Conservation (phyloP, 768 basidiomycete genomes). For the Panaeolus papilionaceus region DNA sequence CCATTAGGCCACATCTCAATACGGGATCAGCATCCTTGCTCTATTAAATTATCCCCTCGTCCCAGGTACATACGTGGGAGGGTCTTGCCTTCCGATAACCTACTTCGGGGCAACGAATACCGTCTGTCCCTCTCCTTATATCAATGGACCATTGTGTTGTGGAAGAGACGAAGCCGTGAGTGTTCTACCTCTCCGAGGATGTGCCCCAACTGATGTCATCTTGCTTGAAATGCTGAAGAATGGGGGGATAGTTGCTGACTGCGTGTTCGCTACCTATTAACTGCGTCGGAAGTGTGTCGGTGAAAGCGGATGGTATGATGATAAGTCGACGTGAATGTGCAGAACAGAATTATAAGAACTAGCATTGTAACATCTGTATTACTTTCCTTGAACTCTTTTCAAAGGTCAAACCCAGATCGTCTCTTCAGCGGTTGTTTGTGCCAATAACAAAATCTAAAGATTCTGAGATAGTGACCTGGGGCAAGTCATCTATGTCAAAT, state of each 20-base stretch:
- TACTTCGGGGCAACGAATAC: not conserved
- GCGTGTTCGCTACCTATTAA: not conserved
- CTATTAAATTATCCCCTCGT: not conserved
- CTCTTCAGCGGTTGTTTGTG: too few species aligned
- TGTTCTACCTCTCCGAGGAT: not conserved
- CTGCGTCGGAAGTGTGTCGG: not conserved
- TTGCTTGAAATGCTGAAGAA: not conserved
- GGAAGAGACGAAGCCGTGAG: slow-evolving; percentile 2
- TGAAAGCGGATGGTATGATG: too few species aligned
- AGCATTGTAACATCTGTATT: too few species aligned
- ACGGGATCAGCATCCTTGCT: not conserved
- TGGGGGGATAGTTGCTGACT: not conserved
- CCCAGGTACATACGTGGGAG: not conserved
- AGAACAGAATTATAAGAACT: too few species aligned
- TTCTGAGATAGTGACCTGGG: not conserved
- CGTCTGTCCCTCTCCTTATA: not conserved
- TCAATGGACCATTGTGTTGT: not conserved
- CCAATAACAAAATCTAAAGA: too few species aligned
- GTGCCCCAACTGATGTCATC: not conserved
- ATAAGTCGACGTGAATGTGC: too few species aligned
- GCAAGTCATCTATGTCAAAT: slow-evolving; percentile 8
- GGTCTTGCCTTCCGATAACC: not conserved
- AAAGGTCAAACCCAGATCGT: too few species aligned
- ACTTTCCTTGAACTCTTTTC: too few species aligned
- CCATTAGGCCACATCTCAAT: not conserved